Evolutionary conservation across 768 basidiomycete genomes (phyloP).

Genomic region (Cytidiella melzeri): DNA sequence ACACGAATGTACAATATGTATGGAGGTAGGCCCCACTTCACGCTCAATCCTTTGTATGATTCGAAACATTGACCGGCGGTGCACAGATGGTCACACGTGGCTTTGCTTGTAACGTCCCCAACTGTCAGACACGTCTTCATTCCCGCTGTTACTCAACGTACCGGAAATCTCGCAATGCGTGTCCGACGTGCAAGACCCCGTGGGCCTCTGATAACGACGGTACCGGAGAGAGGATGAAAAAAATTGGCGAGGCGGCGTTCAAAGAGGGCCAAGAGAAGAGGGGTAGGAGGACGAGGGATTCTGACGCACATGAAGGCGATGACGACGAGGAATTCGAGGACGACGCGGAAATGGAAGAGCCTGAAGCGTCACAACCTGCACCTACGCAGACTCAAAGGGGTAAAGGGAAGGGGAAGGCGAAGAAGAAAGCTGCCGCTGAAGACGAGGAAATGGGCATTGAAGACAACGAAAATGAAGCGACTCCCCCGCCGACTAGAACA

Average conservation of each 20-base stretch:
- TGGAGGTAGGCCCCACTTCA: slow-evolving; percentile 43
- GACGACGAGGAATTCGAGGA: slow-evolving; percentile 40
- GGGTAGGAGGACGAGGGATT: slow-evolving; percentile 29
- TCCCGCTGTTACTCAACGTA: slow-evolving; percentile 54
- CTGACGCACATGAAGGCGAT: slow-evolving; percentile 37
- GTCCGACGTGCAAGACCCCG: slow-evolving; percentile 49
- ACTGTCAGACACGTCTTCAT: slow-evolving; percentile 64
- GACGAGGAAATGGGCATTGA: slow-evolving; percentile 42
- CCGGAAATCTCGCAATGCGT: slow-evolving; percentile 37
- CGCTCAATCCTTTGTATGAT: not conserved
- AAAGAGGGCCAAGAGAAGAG: slow-evolving; percentile 44
- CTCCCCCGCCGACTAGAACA: slow-evolving; percentile 14
- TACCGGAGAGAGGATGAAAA: slow-evolving; percentile 33
- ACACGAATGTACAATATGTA: slow-evolving; percentile 68
- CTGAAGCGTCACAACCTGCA: slow-evolving; percentile 17
- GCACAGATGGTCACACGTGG: slow-evolving; percentile 64
- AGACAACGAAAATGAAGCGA: slow-evolving; percentile 27
- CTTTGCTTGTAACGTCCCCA: slow-evolving; percentile 49
- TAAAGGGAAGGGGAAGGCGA: slow-evolving; percentile 16
- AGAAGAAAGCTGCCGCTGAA: slow-evolving; percentile 24
- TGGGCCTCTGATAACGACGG: slow-evolving; percentile 54
- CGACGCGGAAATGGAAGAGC: slow-evolving; percentile 28
- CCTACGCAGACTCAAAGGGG: slow-evolving; percentile 18
- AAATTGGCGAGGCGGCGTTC: slow-evolving; percentile 66
- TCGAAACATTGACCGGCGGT: not conserved